Evolutionary conservation across 2,329 filamentous ascomycete species (phyloP).

Genomic region (Diaporthe sp.): DNA sequence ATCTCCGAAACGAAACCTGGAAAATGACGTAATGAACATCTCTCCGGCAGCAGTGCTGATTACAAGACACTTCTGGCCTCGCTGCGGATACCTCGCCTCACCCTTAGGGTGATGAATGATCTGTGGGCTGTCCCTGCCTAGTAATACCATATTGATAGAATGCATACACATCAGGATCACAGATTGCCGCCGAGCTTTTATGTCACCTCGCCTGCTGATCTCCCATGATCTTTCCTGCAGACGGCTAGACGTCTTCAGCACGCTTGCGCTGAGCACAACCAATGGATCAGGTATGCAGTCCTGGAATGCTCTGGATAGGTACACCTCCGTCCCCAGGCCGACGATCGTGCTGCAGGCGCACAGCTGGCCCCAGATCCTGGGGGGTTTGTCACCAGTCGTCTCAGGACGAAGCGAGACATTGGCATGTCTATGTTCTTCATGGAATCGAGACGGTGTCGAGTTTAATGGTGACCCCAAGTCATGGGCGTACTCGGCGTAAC

Average conservation of each 20-base stretch:
- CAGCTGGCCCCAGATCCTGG: background rate
- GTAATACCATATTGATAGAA: background rate
- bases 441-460: background rate
- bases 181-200: no score
- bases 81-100: background rate
- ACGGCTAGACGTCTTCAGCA: background rate
- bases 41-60: background rate
- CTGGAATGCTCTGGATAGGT: conserved; percentile 1
- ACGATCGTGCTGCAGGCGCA: conserved; percentile 13
- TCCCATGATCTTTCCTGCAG: conserved; percentile 8
- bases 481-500: conserved; percentile 3
- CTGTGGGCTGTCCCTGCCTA: background rate
- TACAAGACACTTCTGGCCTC: background rate
- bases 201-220: background rate
- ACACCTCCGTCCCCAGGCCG: background rate
- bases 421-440: background rate
- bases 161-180: background rate
- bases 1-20: background rate
- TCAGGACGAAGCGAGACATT: conserved; percentile 30
- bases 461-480: background rate
- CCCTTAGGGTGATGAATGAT: background rate
- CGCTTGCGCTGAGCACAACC: background rate
- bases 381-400: conserved; percentile 16
- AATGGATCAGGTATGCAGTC: background rate
- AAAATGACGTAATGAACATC: conserved; percentile 4